A percentile compares a stretch with the other conserved stretches of the same genome.
These are phyloP conservation scores for Shiraia bambusicola DNA, from an alignment of 2,329 filamentous ascomycete genomes.

Conservation along the genomic window DNA sequence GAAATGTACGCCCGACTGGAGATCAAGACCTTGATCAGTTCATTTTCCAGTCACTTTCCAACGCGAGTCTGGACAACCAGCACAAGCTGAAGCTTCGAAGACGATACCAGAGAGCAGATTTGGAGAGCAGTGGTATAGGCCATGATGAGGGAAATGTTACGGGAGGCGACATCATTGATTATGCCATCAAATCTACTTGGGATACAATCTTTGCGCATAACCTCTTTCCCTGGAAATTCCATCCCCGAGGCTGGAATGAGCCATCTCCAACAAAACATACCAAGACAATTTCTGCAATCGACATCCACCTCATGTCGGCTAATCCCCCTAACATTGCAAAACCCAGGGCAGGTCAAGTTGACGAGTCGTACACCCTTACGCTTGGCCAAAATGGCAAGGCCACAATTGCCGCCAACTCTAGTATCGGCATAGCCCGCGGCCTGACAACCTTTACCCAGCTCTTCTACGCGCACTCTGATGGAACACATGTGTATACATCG, in stretches of 20 bases:
- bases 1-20: constrained; percentile 29
- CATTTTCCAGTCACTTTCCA: constrained; percentile 21
- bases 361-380: constrained; percentile 74
- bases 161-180: constrained; percentile 52
- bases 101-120: constrained; percentile 9
- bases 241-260: constrained; percentile 64
- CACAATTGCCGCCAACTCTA: constrained; percentile 64
- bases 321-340: constrained; percentile 60
- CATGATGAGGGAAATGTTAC: constrained; percentile 33
- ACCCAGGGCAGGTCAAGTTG: constrained; percentile 63
- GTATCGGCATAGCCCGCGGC: constrained; percentile 69
- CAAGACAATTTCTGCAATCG: constrained; percentile 59
- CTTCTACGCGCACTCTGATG: constrained; percentile 70
- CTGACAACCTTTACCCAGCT: constrained; percentile 77
- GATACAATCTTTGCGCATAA: constrained; percentile 66
- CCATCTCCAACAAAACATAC: constrained; percentile 52
- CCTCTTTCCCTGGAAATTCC: constrained; percentile 78
- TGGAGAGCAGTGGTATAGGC: background rate
- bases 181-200: constrained; percentile 57
- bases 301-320: constrained; percentile 60
- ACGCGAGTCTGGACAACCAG: constrained; percentile 14
- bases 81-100: constrained; percentile 12
- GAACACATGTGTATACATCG: constrained; percentile 62
- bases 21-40: constrained; percentile 16
- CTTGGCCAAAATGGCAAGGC: constrained; percentile 61